Percentiles rank a stretch among this genome's conserved stretches.
These are phyloP conservation scores for Daldinia loculata DNA, from an alignment of 495 filamentous ascomycete genomes.

Conservation along the genomic window DNA sequence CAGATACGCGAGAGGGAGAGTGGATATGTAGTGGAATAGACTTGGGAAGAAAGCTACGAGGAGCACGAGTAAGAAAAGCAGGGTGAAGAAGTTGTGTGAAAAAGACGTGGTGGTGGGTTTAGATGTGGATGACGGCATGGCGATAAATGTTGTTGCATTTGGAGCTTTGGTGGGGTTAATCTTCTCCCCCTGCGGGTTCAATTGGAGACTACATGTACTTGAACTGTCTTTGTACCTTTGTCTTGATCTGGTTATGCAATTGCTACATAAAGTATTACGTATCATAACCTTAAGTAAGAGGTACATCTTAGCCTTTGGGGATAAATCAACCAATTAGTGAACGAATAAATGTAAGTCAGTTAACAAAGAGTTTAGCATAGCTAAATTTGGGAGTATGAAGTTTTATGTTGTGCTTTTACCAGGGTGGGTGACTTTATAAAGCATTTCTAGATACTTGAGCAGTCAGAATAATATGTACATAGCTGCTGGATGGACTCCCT, in stretches of 20 bases:
- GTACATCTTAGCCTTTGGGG: not conserved
- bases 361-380: not conserved
- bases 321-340: slow-evolving; percentile 2
- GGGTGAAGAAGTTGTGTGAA: slow-evolving; percentile 45
- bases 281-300: not conserved
- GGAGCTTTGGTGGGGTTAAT: slow-evolving; percentile 28
- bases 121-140: slow-evolving; percentile 45
- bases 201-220: not conserved
- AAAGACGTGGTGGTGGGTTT: slow-evolving; percentile 19
- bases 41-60: slow-evolving; percentile 64
- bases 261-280: not conserved
- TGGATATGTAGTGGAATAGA: slow-evolving; percentile 61
- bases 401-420: slow-evolving; percentile 6
- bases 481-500: slow-evolving; percentile 29
- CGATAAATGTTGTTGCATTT: slow-evolving; percentile 21
- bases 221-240: not conserved
- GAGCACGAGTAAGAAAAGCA: slow-evolving; percentile 60
- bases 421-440: not conserved
- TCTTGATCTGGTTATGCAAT: slow-evolving; percentile 20
- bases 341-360: not conserved
- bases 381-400: no score
- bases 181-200: not conserved
- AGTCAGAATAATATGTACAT: slow-evolving; percentile 43
- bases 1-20: slow-evolving; percentile 52
- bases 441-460: slow-evolving; percentile 33